Evolutionary conservation across 2,329 filamentous ascomycete genomes (phyloP).

Genomic region (Tolypocladium ovalisporum): DNA sequence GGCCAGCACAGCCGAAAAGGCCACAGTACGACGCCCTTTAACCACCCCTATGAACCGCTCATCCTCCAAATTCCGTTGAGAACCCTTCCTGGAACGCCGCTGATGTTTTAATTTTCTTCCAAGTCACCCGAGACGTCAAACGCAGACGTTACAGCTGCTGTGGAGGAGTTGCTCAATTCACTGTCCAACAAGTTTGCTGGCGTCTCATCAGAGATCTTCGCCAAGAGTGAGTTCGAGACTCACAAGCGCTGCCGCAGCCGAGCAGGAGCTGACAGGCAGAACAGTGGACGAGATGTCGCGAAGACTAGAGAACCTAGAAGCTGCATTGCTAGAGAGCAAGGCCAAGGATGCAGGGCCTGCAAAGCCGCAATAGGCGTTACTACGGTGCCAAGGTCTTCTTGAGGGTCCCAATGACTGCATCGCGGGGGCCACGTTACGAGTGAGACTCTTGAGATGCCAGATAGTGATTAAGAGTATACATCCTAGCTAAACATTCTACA

Average conservation of each 20-base stretch:
- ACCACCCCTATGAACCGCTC: neutral
- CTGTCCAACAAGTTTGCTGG: constrained; percentile 76
- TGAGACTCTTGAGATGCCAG: neutral
- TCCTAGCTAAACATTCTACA: no score
- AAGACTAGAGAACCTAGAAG: constrained; percentile 72
- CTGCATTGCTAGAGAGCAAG: constrained; percentile 52
- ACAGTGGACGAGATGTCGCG: constrained; percentile 91
- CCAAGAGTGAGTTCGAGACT: constrained; percentile 58
- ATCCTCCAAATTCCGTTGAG: neutral
- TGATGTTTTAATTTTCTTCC: neutral
- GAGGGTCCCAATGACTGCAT: no score
- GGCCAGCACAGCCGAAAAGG: constrained; percentile 19
- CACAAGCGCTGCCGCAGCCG: no score
- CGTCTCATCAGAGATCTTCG: constrained; percentile 77
- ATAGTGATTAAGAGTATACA: no score
- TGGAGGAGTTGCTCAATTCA: constrained; percentile 79
- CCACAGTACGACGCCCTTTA: constrained; percentile 18
- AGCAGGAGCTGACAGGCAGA: constrained; percentile 5
- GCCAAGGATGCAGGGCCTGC: constrained; percentile 27
- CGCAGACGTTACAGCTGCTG: constrained; percentile 62
- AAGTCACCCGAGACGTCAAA: constrained; percentile 37
- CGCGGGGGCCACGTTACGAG: neutral
- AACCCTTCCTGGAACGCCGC: neutral
- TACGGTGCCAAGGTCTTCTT: no score
- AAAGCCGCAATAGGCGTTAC: constrained; percentile 15